Conservation (phyloP, 257 asterid genomes). For the Nemophila menziesii region DNA sequence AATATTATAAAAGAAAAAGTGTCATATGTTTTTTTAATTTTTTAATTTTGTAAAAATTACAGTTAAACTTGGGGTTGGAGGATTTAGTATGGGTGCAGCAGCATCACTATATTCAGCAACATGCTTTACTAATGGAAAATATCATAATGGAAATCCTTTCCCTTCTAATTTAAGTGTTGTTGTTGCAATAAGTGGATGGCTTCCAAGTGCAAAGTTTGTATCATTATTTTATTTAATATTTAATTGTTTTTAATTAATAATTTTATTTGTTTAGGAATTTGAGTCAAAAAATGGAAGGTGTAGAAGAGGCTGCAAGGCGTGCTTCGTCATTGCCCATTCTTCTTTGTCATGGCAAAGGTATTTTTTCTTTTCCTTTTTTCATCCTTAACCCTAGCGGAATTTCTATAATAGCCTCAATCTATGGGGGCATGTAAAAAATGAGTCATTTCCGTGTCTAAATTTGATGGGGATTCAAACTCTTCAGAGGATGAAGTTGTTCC, state of each 20-base stretch:
- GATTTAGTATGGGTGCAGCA: slow-evolving; percentile 95
- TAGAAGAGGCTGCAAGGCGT: slow-evolving; percentile 44
- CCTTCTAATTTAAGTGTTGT: slow-evolving; percentile 48
- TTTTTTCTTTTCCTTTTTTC: background rate
- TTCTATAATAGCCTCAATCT: background rate
- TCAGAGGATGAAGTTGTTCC: slow-evolving; percentile 23
- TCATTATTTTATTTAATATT: slow-evolving; percentile 2
- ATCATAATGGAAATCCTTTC: slow-evolving; percentile 51
- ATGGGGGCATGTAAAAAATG: background rate
- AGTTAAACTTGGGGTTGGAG: slow-evolving; percentile 87
- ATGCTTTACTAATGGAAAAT: slow-evolving; percentile 51
- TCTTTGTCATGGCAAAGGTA: slow-evolving; percentile 81
- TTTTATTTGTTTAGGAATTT: slow-evolving; percentile 31
- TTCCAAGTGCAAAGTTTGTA: slow-evolving; percentile 70
- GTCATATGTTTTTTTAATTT: background rate
- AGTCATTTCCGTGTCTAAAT: background rate
- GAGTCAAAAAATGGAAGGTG: slow-evolving; percentile 37
- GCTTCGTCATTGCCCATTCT: slow-evolving; percentile 69
- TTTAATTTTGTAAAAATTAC: slow-evolving; percentile 11
- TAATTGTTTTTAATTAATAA: background rate
- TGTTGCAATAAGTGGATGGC: slow-evolving; percentile 91
- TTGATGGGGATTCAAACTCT: slow-evolving; percentile 6
- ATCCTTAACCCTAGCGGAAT: background rate
- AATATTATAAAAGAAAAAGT: background rate
- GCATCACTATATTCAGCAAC: slow-evolving; percentile 64